Percentiles rank a stretch among this genome's conserved stretches.
Evolutionary conservation across 1,284 basidiomycete genomes (phyloP).

Genomic region (Apiotrichum mycotoxinovorans): DNA sequence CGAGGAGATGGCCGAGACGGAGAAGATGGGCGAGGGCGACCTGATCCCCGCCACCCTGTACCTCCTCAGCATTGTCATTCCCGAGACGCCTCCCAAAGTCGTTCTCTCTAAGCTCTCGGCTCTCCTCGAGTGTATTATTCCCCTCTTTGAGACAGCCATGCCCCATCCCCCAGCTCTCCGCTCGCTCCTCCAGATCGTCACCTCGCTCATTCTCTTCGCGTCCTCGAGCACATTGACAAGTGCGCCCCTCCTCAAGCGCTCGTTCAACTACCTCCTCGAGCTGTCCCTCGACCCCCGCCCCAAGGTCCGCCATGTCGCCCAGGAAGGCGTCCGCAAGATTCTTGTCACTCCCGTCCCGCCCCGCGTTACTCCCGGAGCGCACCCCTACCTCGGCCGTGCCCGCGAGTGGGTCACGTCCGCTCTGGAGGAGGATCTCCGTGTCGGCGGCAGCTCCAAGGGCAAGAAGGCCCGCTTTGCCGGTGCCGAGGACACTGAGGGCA

Average conservation of each 20-base stretch:
- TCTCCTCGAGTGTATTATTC: constrained; percentile 65
- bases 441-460: constrained; percentile 53
- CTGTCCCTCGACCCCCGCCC: constrained; percentile 83
- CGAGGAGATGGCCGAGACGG: constrained; percentile 43
- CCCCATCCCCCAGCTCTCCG: constrained; percentile 48
- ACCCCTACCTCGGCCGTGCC: constrained; percentile 75
- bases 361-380: constrained; percentile 56
- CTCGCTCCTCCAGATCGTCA: constrained; percentile 57
- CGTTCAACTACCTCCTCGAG: constrained; percentile 70
- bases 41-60: constrained; percentile 83
- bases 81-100: constrained; percentile 62
- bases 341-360: constrained; percentile 72
- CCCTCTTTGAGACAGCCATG: constrained; percentile 58
- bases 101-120: constrained; percentile 44
- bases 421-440: constrained; percentile 63
- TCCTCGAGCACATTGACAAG: constrained; percentile 61
- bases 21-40: constrained; percentile 63
- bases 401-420: constrained; percentile 74
- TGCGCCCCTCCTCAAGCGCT: constrained; percentile 62
- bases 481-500: constrained; percentile 57
- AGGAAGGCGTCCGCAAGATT: constrained; percentile 75
- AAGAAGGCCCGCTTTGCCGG: constrained; percentile 59
- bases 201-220: constrained; percentile 69
- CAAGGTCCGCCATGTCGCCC: constrained; percentile 88
- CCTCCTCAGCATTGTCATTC: constrained; percentile 69